Conservation (phyloP, 2,329 filamentous ascomycete species). For the Colletotrichum plurivorum region DNA sequence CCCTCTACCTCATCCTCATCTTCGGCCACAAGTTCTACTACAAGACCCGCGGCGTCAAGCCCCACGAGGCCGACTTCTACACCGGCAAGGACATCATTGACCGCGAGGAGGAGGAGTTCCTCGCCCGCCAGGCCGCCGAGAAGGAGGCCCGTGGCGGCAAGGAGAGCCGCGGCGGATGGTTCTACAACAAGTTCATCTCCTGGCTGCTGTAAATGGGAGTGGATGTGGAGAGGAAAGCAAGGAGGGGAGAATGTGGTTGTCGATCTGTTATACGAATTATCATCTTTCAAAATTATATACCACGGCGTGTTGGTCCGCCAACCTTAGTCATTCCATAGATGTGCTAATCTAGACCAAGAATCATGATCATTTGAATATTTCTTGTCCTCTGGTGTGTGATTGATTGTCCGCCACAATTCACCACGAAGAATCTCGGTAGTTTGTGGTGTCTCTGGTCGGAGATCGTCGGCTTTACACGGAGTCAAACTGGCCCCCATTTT, state of each 20-base stretch:
- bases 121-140: conserved; percentile 65
- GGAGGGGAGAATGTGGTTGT: neutral
- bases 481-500: neutral
- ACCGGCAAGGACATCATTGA: conserved; percentile 82
- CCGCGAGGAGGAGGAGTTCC: conserved; percentile 78
- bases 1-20: conserved; percentile 78
- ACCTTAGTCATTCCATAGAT: conserved; percentile 24
- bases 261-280: conserved; percentile 26
- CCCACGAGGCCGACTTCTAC: conserved; percentile 77
- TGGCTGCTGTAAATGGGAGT: conserved; percentile 41
- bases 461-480: conserved; percentile 10
- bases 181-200: conserved; percentile 45
- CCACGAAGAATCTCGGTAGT: neutral
- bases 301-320: conserved; percentile 37
- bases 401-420: neutral
- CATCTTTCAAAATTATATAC: conserved; percentile 37
- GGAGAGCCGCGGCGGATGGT: conserved; percentile 44
- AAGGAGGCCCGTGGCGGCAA: conserved; percentile 44
- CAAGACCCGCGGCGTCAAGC: conserved; percentile 67
- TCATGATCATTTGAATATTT: conserved; percentile 6
- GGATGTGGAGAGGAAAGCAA: neutral
- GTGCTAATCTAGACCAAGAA: conserved; percentile 34
- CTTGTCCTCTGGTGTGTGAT: neutral
- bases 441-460: neutral
- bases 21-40: conserved; percentile 75